Evolutionary conservation across 768 basidiomycete genomes (phyloP), one percentile per base, ranked within the genome.

Genomic region (Lactarius sanguifluus): DNA sequence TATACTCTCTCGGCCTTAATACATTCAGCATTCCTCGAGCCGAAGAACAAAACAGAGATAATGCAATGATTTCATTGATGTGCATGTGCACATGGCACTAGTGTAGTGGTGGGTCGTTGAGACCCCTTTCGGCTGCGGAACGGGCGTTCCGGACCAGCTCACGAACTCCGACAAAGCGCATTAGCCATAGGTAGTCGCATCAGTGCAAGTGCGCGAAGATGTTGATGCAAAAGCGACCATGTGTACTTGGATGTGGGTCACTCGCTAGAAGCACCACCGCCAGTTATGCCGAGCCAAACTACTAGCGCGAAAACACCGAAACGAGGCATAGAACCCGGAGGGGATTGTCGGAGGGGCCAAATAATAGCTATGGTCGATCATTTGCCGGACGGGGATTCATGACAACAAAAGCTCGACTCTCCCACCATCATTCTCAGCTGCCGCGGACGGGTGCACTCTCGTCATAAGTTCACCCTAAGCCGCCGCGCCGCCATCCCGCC

Each of bases 161-260:
- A 59, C 60, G 28, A 50, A 52, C 47, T 52, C 36, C 18, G 25
- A 6, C 5, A 30, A 57, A 47, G 34, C 20, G 16, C 15, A 38
- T 57, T 66, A 66, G 57, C 65, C 56, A 66, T 40, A 57, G 55
- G 56, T 56, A 50, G 65, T 16, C 18, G 36, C 18, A 45, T 50
- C 9, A 43, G 55, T 32, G 32, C 18, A 64, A 18, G 55, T 57
- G 43, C 43, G 36, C 13, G 30, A 20, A 20, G 34, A 32, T 13
- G 43, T 20, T 13, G 12, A n/a, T 20, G 2, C 5, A 3, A 45
- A 12, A 12, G 18, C n/a, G 15, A 20, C 54, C 34, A 40, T 66
- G 57, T 45, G 30, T 28, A 15, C 47, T 50, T 23, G 23, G 47
- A 23, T 50, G 12, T 50, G 10, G 32, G 28, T 12, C 10, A 12